Conservation (phyloP, 768 basidiomycete species). For the Lentinula sp. region DNA sequence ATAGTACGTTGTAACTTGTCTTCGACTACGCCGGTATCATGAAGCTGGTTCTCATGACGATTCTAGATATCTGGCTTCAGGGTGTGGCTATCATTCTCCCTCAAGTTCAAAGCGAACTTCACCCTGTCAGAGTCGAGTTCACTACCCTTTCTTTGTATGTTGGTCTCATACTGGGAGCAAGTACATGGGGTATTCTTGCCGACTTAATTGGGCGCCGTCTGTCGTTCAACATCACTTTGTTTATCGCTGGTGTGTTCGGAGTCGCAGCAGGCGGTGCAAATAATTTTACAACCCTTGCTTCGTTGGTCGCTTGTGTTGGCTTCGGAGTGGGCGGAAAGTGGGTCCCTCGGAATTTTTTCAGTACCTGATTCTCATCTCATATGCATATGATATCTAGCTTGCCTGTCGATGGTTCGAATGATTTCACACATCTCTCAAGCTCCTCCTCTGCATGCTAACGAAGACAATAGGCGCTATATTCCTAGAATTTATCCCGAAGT, state of each 20-base stretch:
- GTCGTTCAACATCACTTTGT: slow-evolving; percentile 33
- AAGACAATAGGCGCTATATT: slow-evolving; percentile 30
- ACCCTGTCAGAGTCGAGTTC: slow-evolving; percentile 37
- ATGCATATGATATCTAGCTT: slow-evolving; percentile 20
- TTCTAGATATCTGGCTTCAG: slow-evolving; percentile 38
- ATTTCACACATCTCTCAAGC: not conserved
- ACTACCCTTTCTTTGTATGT: slow-evolving; percentile 40
- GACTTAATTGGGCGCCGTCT: slow-evolving; percentile 43
- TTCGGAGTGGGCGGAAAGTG: slow-evolving; percentile 49
- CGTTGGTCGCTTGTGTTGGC: slow-evolving; percentile 36
- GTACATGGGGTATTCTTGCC: slow-evolving; percentile 43
- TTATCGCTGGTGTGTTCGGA: slow-evolving; percentile 40
- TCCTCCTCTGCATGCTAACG: not conserved
- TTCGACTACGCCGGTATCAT: not conserved
- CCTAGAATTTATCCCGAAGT: slow-evolving; percentile 37
- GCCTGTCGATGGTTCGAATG: slow-evolving; percentile 37
- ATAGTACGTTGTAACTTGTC: slow-evolving; percentile 35
- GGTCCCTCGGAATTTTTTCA: slow-evolving; percentile 20
- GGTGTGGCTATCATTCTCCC: slow-evolving; percentile 40
- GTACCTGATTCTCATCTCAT: slow-evolving; percentile 15
- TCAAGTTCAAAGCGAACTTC: slow-evolving; percentile 36
- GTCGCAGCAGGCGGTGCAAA: slow-evolving; percentile 41
- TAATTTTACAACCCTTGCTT: slow-evolving; percentile 29
- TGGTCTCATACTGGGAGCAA: slow-evolving; percentile 44
- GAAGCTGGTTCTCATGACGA: not conserved